Base-by-base conservation (phyloP, 495 filamentous ascomycete species). In the Hypoxylon crocopeplum region DNA sequence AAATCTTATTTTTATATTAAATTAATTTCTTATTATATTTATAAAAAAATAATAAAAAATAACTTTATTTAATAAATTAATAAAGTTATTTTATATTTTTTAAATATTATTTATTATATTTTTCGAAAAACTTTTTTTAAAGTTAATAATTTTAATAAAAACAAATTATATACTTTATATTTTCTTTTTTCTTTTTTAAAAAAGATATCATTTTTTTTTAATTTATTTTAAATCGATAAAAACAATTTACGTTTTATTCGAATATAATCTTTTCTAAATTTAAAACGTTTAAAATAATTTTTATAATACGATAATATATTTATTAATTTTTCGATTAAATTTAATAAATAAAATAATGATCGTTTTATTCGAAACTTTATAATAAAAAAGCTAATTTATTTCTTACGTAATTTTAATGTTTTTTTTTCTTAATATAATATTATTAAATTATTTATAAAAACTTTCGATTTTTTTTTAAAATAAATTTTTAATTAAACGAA, bases 381-480 rank as follows among this genome's bases (percentile, higher is more conserved):
- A 2, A 17, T 5, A 22, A 48, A 48, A 1, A 27, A 27, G 16
- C 45, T 27, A n/a, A 13, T 48, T 27, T 27, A 48, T 12, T 34
- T 33, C 2, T 20, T 13, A n/a, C 20, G 8, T 0, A 48, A 27
- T 22, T 48, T 48, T 11, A 13, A n/a, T 1, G 4, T 2, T 10
- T 48, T 48, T 7, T 27, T 27, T 48, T 48, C 45, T 12, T 48
- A 27, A 2, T 19, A 22, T 1, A 48, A 1, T 27, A 48, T 48
- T 3, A 48, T 27, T 2, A 48, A 12, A 15, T 48, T 27, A 2
- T 22, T 13, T 19, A 16, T 13, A 1, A 84, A 5, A 5, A 29
- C 25, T 29, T 10, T 5, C 5, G 25, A 10, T 10, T 5, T 29
- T 5, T 10, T 5, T 5, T 5, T 5, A 10, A 10, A 5, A 29